Evolutionary conservation across 306 rosid species (phyloP).

Genomic region (Psophocarpus tetragonolobus): DNA sequence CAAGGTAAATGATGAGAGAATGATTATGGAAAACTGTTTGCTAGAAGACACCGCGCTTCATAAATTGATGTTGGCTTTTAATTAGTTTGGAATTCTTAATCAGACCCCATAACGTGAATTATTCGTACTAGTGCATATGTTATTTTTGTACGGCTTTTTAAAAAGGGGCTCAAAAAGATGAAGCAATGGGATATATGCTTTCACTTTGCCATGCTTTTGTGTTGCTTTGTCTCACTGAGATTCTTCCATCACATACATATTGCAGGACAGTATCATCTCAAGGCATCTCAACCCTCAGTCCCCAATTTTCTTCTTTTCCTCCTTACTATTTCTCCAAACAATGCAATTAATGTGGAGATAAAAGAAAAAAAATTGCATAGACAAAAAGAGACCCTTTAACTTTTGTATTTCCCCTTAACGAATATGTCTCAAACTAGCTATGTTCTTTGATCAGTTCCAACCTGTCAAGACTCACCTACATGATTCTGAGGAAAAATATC

Average conservation of each 20-base stretch:
- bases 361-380: background rate
- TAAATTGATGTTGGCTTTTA: conserved; percentile 29
- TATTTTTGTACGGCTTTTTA: conserved; percentile 42
- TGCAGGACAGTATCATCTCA: conserved; percentile 36
- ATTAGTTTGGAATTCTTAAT: conserved; percentile 39
- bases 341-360: conserved; percentile 1
- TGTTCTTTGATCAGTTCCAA: conserved; percentile 42
- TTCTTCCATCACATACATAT: conserved; percentile 45
- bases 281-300: conserved; percentile 43
- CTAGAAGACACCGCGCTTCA: conserved; percentile 21
- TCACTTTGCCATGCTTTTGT: conserved; percentile 42
- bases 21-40: conserved; percentile 20
- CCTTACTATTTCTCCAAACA: background rate
- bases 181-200: conserved; percentile 48
- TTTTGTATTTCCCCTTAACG: conserved; percentile 22
- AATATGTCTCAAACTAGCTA: conserved; percentile 40
- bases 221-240: conserved; percentile 47
- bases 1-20: conserved; percentile 32
- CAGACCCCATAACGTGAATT: conserved; percentile 37
- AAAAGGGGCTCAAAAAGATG: conserved; percentile 17
- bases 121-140: conserved; percentile 36
- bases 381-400: conserved; percentile 24
- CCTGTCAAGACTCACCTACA: conserved; percentile 42
- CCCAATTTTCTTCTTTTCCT: conserved; percentile 33
- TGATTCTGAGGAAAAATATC: conserved; percentile 28